phyloP scores from a whole-genome alignment of 1,139 yeast genomes.

The Nakaseomyces nivariensis region DNA sequence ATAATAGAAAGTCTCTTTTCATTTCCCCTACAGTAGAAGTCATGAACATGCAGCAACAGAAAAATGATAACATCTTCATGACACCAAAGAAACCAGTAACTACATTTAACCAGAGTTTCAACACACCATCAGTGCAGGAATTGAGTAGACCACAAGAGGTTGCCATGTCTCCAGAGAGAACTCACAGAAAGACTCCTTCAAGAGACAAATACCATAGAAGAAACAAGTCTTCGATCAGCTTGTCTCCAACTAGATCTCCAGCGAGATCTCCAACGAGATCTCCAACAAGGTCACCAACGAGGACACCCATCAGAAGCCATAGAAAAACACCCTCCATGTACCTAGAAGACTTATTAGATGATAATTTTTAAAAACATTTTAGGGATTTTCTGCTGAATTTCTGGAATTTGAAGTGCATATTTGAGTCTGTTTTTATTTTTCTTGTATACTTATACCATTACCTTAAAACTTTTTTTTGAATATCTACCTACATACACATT shows the following conservation, averaged over 20 bases:
- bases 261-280: conserved; percentile 3
- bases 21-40: conserved; percentile 77
- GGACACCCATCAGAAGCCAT: conserved; percentile 9
- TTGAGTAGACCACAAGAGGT: conserved; percentile 20
- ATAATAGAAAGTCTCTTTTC: conserved; percentile 37
- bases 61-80: conserved; percentile 7
- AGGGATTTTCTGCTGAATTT: no score
- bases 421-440: no score
- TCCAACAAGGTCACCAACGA: conserved; percentile 5
- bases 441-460: no score
- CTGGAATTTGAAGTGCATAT: no score
- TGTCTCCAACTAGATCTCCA: conserved; percentile 7
- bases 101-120: neutral
- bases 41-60: conserved; percentile 8
- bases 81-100: conserved; percentile 2
- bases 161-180: conserved; percentile 26
- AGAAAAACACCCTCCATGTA: conserved; percentile 45
- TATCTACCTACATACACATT: no score
- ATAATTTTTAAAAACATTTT: conserved; percentile 4
- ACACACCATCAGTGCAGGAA: neutral
- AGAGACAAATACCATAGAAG: conserved; percentile 15
- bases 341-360: conserved; percentile 46
- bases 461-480: no score
- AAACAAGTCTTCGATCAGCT: conserved; percentile 17
- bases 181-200: conserved; percentile 12